A percentile compares a stretch with the other conserved stretches of the same genome.
Conservation (phyloP, 139 green algal species). For the Chlamydomonas eustigma region DNA sequence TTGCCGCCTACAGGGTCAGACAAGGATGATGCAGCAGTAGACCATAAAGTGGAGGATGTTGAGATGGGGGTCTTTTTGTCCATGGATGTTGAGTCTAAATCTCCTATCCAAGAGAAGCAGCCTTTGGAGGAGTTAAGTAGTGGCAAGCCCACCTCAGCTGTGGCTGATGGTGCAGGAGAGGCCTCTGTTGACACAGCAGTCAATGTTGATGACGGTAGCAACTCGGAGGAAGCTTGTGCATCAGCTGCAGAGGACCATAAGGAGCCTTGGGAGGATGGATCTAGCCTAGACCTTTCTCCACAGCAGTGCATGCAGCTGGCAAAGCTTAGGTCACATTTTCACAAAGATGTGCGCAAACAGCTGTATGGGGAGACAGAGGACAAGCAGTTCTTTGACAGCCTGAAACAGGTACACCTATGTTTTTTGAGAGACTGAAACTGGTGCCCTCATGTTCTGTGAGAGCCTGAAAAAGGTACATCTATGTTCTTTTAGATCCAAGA, state of each 20-base stretch:
- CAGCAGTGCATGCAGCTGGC: slow-evolving; percentile 29
- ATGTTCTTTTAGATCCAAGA: no score
- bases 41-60: background rate
- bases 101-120: no score
- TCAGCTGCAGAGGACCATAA: background rate
- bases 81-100: no score
- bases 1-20: background rate
- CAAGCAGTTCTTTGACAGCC: slow-evolving; percentile 60
- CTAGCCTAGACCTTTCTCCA: background rate
- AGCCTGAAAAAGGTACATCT: no score
- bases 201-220: background rate
- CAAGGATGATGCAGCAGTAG: slow-evolving; percentile 6
- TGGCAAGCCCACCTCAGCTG: background rate
- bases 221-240: background rate
- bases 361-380: slow-evolving; percentile 78
- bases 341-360: slow-evolving; percentile 75
- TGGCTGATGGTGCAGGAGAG: background rate
- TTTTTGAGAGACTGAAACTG: no score
- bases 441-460: no score
- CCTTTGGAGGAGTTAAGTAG: no score
- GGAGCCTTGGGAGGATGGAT: background rate
- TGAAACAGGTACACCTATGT: slow-evolving; percentile 40
- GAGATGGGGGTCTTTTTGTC: background rate
- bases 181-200: background rate
- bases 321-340: slow-evolving; percentile 56